Evolutionary conservation across 169 alveolate genomes (phyloP).

Genomic region (Eimeria praecox): DNA sequence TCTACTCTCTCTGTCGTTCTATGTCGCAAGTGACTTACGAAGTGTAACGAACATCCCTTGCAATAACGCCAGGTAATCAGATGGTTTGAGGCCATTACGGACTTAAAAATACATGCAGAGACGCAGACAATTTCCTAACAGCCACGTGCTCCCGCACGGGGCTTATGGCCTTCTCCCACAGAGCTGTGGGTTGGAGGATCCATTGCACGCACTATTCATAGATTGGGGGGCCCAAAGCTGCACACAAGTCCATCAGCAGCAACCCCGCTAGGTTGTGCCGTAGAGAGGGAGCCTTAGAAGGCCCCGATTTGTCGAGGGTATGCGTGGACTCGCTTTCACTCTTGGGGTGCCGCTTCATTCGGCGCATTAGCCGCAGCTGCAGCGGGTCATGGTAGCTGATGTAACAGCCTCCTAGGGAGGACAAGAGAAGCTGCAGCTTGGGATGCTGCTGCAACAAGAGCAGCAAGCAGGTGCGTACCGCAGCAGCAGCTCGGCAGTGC

Average conservation of each 20-base stretch:
- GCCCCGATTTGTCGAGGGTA: background rate
- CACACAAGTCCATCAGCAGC: constrained; percentile 61
- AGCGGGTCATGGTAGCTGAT: constrained; percentile 32
- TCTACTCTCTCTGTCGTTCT: background rate
- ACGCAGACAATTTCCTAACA: background rate
- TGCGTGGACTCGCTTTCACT: background rate
- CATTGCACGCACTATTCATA: background rate
- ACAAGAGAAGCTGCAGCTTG: constrained; percentile 79
- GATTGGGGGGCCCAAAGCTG: constrained; percentile 44
- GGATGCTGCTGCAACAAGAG: constrained; percentile 81
- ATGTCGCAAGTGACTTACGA: background rate
- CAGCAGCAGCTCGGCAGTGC: constrained; percentile 54
- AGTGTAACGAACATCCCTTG: background rate
- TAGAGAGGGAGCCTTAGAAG: background rate
- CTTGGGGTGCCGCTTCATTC: constrained; percentile 13
- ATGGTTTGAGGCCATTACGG: background rate
- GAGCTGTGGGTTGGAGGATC: background rate
- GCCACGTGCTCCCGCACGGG: background rate
- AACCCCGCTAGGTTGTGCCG: constrained; percentile 41
- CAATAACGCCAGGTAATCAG: background rate
- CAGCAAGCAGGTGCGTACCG: constrained; percentile 73
- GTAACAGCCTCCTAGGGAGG: constrained; percentile 46
- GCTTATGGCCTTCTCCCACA: background rate
- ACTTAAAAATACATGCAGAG: background rate
- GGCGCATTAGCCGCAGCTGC: constrained; percentile 42